These are phyloP conservation scores for Infundibulicybe gibba DNA, from an alignment of 768 basidiomycete species.

Conservation along the genomic window DNA sequence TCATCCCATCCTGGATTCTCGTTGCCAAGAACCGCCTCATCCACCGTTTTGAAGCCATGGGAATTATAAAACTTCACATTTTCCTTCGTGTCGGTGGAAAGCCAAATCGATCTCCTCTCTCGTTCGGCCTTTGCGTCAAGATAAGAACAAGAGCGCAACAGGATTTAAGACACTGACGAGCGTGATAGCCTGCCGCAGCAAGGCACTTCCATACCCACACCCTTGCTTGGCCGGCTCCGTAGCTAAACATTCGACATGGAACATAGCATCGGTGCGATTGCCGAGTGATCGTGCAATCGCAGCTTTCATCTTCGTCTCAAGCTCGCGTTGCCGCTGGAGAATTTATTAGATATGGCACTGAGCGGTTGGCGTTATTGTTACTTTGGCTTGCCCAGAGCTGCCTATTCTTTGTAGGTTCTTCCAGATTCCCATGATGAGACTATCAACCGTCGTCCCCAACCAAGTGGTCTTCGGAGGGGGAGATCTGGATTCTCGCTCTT, in stretches of 20 bases:
- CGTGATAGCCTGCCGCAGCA: slow-evolving; percentile 11
- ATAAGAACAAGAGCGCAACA: slow-evolving; percentile 14
- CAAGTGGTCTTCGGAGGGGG: too few species aligned
- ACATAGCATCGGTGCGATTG: slow-evolving; percentile 21
- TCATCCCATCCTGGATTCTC: slow-evolving; percentile 25
- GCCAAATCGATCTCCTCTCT: slow-evolving; percentile 19
- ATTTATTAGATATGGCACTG: too few species aligned
- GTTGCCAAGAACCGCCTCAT: slow-evolving; percentile 20
- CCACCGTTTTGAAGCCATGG: slow-evolving; percentile 19
- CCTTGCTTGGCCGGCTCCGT: slow-evolving; percentile 22
- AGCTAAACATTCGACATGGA: slow-evolving; percentile 21
- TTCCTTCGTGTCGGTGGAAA: slow-evolving; percentile 20
- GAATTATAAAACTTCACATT: slow-evolving; percentile 19
- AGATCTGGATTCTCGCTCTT: too few species aligned
- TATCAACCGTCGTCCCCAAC: too few species aligned
- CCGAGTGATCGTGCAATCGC: slow-evolving; percentile 17
- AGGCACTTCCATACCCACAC: slow-evolving; percentile 23
- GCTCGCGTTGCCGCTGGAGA: slow-evolving; percentile 15
- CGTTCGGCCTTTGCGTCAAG: slow-evolving; percentile 20
- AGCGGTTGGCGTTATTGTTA: too few species aligned
- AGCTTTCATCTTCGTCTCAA: slow-evolving; percentile 15
- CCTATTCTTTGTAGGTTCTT: too few species aligned
- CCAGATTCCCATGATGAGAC: too few species aligned
- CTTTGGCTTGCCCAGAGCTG: too few species aligned
- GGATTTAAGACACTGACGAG: slow-evolving; percentile 3